Conservation (phyloP, 257 asterid genomes). For the Petunia axillaris region DNA sequence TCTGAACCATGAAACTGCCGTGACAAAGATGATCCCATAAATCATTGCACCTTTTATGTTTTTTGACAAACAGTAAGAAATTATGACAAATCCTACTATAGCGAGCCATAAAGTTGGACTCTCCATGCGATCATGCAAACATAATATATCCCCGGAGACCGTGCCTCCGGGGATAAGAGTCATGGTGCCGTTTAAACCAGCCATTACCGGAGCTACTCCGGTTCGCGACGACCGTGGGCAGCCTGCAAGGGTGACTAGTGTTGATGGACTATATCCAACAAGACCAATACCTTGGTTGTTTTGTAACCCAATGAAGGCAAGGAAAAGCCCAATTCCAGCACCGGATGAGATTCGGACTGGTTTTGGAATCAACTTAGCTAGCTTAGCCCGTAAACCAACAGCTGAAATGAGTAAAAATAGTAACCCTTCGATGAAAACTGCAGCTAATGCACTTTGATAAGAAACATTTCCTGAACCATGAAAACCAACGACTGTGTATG, state of each 20-base stretch:
- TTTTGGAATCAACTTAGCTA: constrained; percentile 77
- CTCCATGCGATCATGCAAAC: constrained; percentile 81
- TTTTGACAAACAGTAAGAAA: constrained; percentile 71
- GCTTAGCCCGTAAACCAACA: constrained; percentile 70
- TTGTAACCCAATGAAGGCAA: constrained; percentile 88
- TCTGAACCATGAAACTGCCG: constrained; percentile 90
- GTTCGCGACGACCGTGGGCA: constrained; percentile 67
- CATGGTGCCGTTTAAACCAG: constrained; percentile 59
- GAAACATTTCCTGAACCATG: constrained; percentile 87
- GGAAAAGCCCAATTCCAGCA: constrained; percentile 89
- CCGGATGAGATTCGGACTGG: constrained; percentile 86
- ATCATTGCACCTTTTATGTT: constrained; percentile 88
- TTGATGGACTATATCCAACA: constrained; percentile 76
- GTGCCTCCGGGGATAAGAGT: constrained; percentile 67
- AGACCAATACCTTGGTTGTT: constrained; percentile 82
- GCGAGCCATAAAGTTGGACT: constrained; percentile 92
- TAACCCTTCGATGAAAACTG: constrained; percentile 81
- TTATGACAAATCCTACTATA: constrained; percentile 75
- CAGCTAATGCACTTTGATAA: constrained; percentile 79
- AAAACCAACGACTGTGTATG: constrained; percentile 91
- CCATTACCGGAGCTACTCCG: constrained; percentile 62
- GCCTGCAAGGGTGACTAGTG: constrained; percentile 81
- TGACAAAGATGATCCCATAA: constrained; percentile 81
- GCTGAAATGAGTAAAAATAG: constrained; percentile 73
- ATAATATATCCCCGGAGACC: constrained; percentile 70